Conservation (phyloP, 2,329 filamentous ascomycete species). For the Cordyceps cicadae region DNA sequence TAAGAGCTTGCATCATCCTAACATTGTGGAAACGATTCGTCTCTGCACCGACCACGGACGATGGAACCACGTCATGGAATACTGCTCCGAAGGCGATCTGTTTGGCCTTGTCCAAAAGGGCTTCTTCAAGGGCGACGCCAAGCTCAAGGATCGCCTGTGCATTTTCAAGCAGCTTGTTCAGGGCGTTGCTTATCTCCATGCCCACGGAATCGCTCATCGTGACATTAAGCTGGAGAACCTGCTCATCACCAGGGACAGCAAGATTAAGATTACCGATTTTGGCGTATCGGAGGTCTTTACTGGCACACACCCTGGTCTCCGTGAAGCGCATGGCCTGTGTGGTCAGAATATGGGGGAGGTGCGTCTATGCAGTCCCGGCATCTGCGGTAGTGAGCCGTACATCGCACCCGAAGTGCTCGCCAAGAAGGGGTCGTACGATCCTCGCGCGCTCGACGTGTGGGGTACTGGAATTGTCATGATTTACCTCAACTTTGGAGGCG, state of each 20-base stretch:
- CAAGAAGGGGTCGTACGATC: slow-evolving; percentile 59
- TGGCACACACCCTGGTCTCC: slow-evolving; percentile 70
- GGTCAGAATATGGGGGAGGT: slow-evolving; percentile 64
- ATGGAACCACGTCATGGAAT: slow-evolving; percentile 93
- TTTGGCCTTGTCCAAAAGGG: slow-evolving; percentile 65
- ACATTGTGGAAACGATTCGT: slow-evolving; percentile 73
- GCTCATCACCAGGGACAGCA: slow-evolving; percentile 67
- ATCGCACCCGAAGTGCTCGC: slow-evolving; percentile 77
- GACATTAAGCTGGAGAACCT: slow-evolving; percentile 89
- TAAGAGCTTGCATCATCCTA: slow-evolving; percentile 76
- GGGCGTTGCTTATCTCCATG: slow-evolving; percentile 74
- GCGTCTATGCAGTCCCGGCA: slow-evolving; percentile 65
- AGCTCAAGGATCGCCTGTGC: slow-evolving; percentile 63
- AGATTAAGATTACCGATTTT: slow-evolving; percentile 87
- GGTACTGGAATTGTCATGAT: slow-evolving; percentile 77
- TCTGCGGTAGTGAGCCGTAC: slow-evolving; percentile 79
- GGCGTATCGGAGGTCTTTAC: slow-evolving; percentile 81
- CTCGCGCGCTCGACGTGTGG: slow-evolving; percentile 78
- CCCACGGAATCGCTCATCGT: slow-evolving; percentile 77
- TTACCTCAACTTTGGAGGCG: slow-evolving; percentile 62
- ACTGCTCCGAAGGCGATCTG: slow-evolving; percentile 74
- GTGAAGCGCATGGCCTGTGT: slow-evolving; percentile 64
- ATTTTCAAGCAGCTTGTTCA: slow-evolving; percentile 85
- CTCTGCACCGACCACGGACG: slow-evolving; percentile 66
- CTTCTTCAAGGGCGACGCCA: slow-evolving; percentile 57